Evolutionary conservation across 306 rosid species (phyloP).

Genomic region (Pyrus communis): DNA sequence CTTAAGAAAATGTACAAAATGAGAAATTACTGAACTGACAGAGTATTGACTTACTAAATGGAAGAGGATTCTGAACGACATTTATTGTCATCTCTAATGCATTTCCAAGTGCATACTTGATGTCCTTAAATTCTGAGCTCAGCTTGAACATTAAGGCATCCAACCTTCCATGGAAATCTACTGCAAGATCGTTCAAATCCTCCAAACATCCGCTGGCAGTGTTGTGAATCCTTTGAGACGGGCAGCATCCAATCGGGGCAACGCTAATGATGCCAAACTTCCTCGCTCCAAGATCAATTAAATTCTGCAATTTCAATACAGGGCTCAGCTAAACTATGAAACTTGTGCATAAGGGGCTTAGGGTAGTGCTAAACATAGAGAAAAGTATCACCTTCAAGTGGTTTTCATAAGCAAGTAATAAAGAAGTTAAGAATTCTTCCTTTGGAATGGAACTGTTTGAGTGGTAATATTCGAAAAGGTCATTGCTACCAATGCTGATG

Average conservation of each 20-base stretch:
- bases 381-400: constrained; percentile 5
- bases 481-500: constrained; percentile 24
- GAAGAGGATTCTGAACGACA: constrained; percentile 13
- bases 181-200: constrained; percentile 11
- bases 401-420: constrained; percentile 12
- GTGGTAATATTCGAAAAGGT: constrained; percentile 14
- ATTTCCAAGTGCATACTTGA: constrained; percentile 26
- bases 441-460: constrained; percentile 1
- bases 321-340: background rate
- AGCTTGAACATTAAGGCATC: background rate
- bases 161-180: constrained; percentile 13
- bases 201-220: constrained; percentile 22
- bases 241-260: constrained; percentile 22
- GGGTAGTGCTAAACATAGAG: background rate
- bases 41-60: constrained; percentile 7
- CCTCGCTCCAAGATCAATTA: constrained; percentile 18
- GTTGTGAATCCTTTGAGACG: constrained; percentile 21
- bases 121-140: constrained; percentile 10
- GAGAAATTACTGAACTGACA: background rate
- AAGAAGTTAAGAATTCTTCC: constrained; percentile 2
- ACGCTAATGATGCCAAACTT: constrained; percentile 25
- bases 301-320: constrained; percentile 4
- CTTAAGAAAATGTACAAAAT: too few relatives aligned
- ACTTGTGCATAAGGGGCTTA: background rate
- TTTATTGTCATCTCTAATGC: constrained; percentile 17